Evolutionary conservation across 176 grass and related monocot species (phyloP).

Genomic region (Aegilops longissima): DNA sequence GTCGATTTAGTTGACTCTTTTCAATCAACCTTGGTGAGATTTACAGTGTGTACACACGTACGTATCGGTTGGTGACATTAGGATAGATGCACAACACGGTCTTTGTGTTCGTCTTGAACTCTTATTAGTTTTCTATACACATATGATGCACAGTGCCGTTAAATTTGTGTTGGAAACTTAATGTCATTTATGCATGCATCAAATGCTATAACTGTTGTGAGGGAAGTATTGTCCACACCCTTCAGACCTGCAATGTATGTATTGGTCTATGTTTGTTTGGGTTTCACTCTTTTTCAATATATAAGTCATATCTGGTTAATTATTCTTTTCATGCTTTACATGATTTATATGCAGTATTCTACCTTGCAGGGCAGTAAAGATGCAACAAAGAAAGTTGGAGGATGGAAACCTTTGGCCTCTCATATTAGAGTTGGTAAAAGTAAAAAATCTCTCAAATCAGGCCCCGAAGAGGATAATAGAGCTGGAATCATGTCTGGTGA

Average conservation of each 20-base stretch:
- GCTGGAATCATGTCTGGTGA: conserved; percentile 32
- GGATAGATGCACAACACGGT: not conserved
- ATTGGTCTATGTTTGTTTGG: not conserved
- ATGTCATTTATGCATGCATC: conserved; percentile 15
- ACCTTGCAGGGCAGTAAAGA: conserved; percentile 38
- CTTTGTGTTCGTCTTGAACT: not conserved
- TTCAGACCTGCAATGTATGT: conserved; percentile 12
- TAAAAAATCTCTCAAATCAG: conserved; percentile 40
- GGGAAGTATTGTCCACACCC: not conserved
- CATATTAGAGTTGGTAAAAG: conserved; percentile 54
- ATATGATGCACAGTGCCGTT: not conserved
- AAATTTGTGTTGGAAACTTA: conserved; percentile 5
- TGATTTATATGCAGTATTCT: conserved; percentile 35
- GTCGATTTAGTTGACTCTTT: not conserved
- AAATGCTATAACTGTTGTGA: not conserved
- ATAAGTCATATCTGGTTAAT: not conserved
- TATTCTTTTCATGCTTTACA: conserved; percentile 13
- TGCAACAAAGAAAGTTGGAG: conserved; percentile 48
- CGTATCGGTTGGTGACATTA: not conserved
- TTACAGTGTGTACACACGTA: not conserved
- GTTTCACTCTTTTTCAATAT: not conserved
- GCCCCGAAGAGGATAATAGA: conserved; percentile 24
- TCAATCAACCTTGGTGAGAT: not conserved
- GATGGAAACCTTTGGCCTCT: conserved; percentile 65
- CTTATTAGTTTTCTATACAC: conserved; percentile 2